Evolutionary conservation across 768 basidiomycete species (phyloP), one percentile per base, ranked within the genome.

Genomic region (Boletus barrowsii): DNA sequence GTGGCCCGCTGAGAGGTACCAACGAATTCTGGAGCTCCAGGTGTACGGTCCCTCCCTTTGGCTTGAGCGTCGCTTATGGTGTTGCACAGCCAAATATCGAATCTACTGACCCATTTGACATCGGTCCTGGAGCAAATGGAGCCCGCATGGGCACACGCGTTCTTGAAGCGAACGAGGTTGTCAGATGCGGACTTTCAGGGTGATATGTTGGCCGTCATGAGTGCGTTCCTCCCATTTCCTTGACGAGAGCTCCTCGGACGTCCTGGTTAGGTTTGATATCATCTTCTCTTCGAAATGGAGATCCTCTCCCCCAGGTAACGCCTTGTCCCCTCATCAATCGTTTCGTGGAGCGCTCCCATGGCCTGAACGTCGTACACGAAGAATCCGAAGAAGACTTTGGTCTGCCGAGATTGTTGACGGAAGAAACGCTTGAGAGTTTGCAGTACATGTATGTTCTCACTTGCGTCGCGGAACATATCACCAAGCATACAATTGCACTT

Each of bases 1-100:
- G 58, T 93, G 90, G 92, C 92, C 92, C 1, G 80, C 81, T n/a
- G 73, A 87, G 52, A 73, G 92, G 55, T 93, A 93, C 65, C 82
- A 86, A 36, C 81, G 73, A 35, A 79, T 90, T 32, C 68, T 85
- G 57, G 82, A 88, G 22, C 63, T 88, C 8, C 88, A 90, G 60
- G 63, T 85, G 89, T 89, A 59, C 47, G 82, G 66, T 14, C n/a
- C 5, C 43, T 47, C 18, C 42, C 33, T 10, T 48, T 0, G 10
- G 0, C 10, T 3, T 33, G 3, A 24, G 26, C 29, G 10, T 36
- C 14, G 11, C 29, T 62, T 10, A 66, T 29, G 15, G n/a, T 46
- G 30, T 58, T 41, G 10, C 54, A 50, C 45, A 89, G 88, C 56
- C 82, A 91, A 72, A 74, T 89, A 20, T 76, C 86, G 1, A 83